Evolutionary conservation across 202 grass and related monocot genomes (phyloP).

Genomic region (Setaria viridis): DNA sequence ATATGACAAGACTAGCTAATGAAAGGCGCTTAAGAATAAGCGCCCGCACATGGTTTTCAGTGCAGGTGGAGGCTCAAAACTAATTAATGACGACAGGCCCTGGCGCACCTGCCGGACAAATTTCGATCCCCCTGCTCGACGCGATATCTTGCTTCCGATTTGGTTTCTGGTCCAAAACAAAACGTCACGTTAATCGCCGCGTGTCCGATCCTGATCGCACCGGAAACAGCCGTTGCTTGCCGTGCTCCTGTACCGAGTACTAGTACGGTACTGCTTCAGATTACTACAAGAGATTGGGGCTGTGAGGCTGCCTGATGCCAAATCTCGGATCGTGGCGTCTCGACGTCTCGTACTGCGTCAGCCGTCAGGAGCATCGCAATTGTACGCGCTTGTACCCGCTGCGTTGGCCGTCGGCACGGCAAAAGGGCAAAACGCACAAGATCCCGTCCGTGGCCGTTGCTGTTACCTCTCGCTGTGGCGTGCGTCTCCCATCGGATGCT

Average conservation of each 20-base stretch:
- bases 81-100: constrained; percentile 21
- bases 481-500: not conserved
- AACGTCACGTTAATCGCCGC: not conserved
- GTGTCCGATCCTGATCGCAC: not conserved
- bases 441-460: not conserved
- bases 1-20: not conserved
- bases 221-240: not conserved
- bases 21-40: not conserved
- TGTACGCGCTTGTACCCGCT: not conserved
- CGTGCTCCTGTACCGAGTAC: no score
- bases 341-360: not conserved
- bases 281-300: no score
- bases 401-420: not conserved
- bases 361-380: not conserved
- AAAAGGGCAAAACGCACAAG: not conserved
- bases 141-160: not conserved
- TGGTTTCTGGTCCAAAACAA: not conserved
- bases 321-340: not conserved
- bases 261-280: no score
- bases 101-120: not conserved
- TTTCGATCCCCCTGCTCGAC: not conserved
- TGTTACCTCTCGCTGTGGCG: no score
- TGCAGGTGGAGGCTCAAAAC: not conserved
- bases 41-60: constrained; percentile 20
- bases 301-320: not conserved